Evolutionary conservation across 768 basidiomycete species (phyloP).

Genomic region (Trametes cubensis): DNA sequence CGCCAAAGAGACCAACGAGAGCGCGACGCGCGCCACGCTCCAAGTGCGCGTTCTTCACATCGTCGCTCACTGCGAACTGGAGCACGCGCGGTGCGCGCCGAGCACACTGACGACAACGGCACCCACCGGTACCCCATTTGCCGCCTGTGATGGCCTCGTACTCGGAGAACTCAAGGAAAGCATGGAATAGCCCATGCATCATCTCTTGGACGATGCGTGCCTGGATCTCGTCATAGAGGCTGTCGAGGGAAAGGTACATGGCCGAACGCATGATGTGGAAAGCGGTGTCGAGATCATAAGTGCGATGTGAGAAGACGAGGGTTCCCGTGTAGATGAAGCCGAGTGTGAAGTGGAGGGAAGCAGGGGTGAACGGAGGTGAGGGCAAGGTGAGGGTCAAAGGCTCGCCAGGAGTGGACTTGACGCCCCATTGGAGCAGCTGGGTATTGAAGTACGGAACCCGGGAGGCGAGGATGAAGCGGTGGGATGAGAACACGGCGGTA

Average conservation of each 20-base stretch:
- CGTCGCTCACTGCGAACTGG: conserved; percentile 75
- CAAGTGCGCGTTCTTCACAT: conserved; percentile 73
- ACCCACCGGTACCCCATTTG: conserved; percentile 83
- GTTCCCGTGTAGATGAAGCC: conserved; percentile 96
- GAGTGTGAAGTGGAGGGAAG: conserved; percentile 90
- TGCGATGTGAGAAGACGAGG: conserved; percentile 87
- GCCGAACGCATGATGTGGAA: conserved; percentile 88
- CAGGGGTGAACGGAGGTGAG: conserved; percentile 92
- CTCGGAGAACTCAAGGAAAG: conserved; percentile 76
- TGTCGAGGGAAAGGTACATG: conserved; percentile 72
- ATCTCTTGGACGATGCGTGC: conserved; percentile 85
- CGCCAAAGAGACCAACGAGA: conserved; percentile 82
- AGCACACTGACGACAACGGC: conserved; percentile 82
- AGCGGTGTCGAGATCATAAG: conserved; percentile 90
- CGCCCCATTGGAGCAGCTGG: conserved; percentile 71
- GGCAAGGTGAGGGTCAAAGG: conserved; percentile 71
- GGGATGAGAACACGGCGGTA: conserved; percentile 86
- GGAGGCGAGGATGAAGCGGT: conserved; percentile 90
- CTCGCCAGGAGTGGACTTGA: conserved; percentile 43
- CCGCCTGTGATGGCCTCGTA: conserved; percentile 76
- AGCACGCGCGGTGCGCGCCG: conserved; percentile 80
- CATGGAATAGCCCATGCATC: conserved; percentile 87
- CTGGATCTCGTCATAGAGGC: conserved; percentile 79
- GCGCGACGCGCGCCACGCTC: conserved; percentile 74
- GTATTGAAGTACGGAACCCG: conserved; percentile 86